phyloP scores from a whole-genome alignment of 2,329 filamentous ascomycete species.

The Arachnomyces sp. region DNA sequence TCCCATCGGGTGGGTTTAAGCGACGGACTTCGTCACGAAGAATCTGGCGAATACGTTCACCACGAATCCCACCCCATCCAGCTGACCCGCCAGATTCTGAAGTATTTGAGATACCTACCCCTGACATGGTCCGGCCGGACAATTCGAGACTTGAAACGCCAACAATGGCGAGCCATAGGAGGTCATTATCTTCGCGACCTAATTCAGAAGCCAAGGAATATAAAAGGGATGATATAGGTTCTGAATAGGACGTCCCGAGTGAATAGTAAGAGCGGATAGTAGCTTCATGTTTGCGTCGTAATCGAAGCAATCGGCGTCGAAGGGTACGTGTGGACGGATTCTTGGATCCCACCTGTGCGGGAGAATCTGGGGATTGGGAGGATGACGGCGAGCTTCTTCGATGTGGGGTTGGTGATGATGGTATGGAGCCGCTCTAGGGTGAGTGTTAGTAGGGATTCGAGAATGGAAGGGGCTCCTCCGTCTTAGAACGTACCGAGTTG shows the following conservation, averaged over 20 bases:
- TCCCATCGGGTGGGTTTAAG: conserved; percentile 67
- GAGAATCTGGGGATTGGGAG: conserved; percentile 34
- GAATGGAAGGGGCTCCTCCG: neutral
- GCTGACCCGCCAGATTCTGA: conserved; percentile 47
- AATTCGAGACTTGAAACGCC: conserved; percentile 91
- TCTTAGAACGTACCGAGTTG: conserved; percentile 58
- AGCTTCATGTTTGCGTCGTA: conserved; percentile 68
- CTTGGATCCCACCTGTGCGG: conserved; percentile 38
- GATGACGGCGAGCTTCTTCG: conserved; percentile 34
- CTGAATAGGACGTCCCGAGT: conserved; percentile 81
- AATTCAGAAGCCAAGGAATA: conserved; percentile 93
- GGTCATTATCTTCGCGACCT: conserved; percentile 90
- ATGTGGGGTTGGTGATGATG: conserved; percentile 34
- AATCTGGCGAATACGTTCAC: conserved; percentile 74
- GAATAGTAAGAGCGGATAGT: conserved; percentile 76
- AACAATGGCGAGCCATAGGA: conserved; percentile 90
- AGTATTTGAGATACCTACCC: conserved; percentile 56
- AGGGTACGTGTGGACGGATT: conserved; percentile 63
- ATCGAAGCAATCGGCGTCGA: conserved; percentile 61
- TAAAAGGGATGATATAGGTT: conserved; percentile 87
- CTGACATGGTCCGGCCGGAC: conserved; percentile 76
- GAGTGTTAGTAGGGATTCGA: conserved; percentile 12
- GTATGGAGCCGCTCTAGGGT: conserved; percentile 32
- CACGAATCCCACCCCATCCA: conserved; percentile 74
- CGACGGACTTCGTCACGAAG: conserved; percentile 89